Conservation (phyloP, 2,329 filamentous ascomycete species). For the Passalora sequoiae region DNA sequence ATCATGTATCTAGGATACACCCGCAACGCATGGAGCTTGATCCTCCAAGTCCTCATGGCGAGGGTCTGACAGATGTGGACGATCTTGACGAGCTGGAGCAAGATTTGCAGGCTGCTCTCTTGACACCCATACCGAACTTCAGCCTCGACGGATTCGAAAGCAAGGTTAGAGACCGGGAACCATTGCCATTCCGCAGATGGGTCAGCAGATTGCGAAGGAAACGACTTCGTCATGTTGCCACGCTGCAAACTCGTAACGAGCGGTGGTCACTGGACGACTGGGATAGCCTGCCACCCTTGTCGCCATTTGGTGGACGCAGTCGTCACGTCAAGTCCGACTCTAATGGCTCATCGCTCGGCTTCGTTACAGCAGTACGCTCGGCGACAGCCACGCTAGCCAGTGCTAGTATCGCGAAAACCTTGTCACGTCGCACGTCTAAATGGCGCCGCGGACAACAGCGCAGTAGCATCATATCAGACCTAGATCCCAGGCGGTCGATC, state of each 20-base stretch:
- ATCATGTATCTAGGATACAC: background rate
- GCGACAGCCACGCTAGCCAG: slow-evolving; percentile 73
- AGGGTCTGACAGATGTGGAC: no score
- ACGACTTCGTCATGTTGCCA: slow-evolving; percentile 44
- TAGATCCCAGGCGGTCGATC: slow-evolving; percentile 59
- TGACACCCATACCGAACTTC: no score
- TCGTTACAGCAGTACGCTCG: slow-evolving; percentile 75
- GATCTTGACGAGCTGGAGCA: slow-evolving; percentile 1
- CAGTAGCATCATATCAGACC: slow-evolving; percentile 57
- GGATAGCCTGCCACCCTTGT: slow-evolving; percentile 13
- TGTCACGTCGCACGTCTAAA: slow-evolving; percentile 51
- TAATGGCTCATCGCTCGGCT: slow-evolving; percentile 70
- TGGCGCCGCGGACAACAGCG: slow-evolving; percentile 55
- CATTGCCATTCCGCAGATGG: slow-evolving; percentile 66
- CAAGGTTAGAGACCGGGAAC: slow-evolving; percentile 1
- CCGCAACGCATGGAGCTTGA: background rate
- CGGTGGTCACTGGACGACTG: slow-evolving; percentile 37
- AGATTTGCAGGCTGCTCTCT: background rate
- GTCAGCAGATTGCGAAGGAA: slow-evolving; percentile 62
- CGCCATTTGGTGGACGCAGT: slow-evolving; percentile 11
- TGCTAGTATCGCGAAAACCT: slow-evolving; percentile 61
- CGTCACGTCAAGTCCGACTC: slow-evolving; percentile 46
- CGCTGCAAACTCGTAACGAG: slow-evolving; percentile 33
- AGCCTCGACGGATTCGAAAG: no score
- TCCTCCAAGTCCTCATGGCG: no score